Evolutionary conservation across 2,329 filamentous ascomycete genomes (phyloP).

Genomic region (Cercospora janseana): DNA sequence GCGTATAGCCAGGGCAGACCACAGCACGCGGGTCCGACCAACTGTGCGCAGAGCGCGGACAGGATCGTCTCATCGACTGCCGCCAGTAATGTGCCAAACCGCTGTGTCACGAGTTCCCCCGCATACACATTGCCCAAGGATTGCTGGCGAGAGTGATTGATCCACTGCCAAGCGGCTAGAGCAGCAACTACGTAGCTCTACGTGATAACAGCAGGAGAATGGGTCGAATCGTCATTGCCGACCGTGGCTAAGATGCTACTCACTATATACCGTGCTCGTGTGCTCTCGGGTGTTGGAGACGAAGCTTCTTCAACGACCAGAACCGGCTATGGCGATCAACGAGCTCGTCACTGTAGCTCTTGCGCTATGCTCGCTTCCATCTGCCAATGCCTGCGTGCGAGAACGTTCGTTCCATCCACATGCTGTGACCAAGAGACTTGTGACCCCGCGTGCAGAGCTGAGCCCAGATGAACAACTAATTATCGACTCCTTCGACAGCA

Average conservation of each 20-base stretch:
- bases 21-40: too few species aligned
- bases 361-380: neutral
- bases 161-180: slow-evolving; percentile 4
- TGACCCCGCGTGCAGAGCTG: slow-evolving; percentile 24
- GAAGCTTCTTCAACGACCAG: neutral
- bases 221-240: slow-evolving; percentile 1
- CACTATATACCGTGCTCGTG: neutral
- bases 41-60: too few species aligned
- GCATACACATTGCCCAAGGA: neutral
- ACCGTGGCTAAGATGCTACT: neutral
- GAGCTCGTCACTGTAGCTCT: neutral
- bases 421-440: slow-evolving; percentile 5
- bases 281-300: neutral
- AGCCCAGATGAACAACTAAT: slow-evolving; percentile 42
- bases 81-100: too few species aligned
- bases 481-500: slow-evolving; percentile 43
- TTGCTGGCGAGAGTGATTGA: neutral
- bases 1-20: too few species aligned
- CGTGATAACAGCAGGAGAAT: neutral
- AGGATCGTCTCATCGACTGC: too few species aligned
- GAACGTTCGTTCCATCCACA: slow-evolving; percentile 2
- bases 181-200: slow-evolving; percentile 1
- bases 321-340: neutral
- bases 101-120: neutral
- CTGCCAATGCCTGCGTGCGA: neutral